Base-by-base conservation (phyloP, 208 protist genomes). In the Borovskyia barvae region DNA sequence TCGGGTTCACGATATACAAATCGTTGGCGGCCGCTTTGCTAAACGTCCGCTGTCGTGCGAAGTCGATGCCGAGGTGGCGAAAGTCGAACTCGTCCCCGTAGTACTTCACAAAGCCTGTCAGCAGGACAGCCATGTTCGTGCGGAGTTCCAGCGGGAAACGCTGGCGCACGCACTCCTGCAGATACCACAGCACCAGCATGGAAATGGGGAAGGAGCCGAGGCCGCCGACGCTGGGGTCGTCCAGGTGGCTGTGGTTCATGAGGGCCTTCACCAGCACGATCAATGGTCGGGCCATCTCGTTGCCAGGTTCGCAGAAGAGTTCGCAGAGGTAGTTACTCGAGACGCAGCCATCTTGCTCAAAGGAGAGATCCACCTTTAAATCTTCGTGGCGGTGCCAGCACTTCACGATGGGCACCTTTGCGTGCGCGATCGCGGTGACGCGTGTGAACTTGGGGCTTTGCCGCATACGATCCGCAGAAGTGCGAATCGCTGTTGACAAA, bases 341-440 rank as follows among this genome's bases (percentile, higher is more conserved):
- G 5, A 60, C 17, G 30, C 71, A 72, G 14, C 89, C 89, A 51
- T 85, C 75, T 20, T 69, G 28, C 49, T 82, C 57, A 30, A 95
- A 95, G 19, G 78, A 87, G 37, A 95, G 52, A 53, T 95, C 89
- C 11, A 95, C 73, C 26, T 80, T 66, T 9, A 75, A 55, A n/a
- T 57, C 42, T 15, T 53, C 43, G 22, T 43, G 8, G 29, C 67
- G 63, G 60, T 92, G 85, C 0, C 61, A 25, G 46, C 80, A 86
- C 75, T 95, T 95, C 19, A 95, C 77, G 46, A 95, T 91, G 8
- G 89, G 89, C 25, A 95, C 85, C 45, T 75, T 76, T 11, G 89
- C 85, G 26, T 87, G 69, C 1, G 67, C 57, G 46, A 95, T 92
- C 12, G 28, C 55, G 11, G 51, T 25, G 30, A 92, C 53, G 40